Conservation (phyloP, 129 eudicot genomes). For the Escallonia herrerae region DNA sequence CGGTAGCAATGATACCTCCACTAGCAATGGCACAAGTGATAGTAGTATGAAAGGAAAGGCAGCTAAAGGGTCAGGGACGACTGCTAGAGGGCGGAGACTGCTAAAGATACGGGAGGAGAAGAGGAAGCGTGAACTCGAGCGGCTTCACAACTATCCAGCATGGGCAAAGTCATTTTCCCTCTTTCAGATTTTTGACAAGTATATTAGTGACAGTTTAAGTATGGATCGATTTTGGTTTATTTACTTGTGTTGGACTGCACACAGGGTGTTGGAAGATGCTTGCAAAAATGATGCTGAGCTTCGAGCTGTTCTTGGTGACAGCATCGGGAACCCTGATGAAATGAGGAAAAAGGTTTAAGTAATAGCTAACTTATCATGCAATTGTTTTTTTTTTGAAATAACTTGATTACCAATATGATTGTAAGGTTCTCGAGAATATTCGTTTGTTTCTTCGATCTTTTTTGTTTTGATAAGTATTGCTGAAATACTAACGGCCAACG, state of each 20-base stretch:
- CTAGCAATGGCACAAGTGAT: constrained; percentile 1
- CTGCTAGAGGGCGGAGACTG: constrained; percentile 84
- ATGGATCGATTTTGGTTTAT: background rate
- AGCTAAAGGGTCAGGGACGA: constrained; percentile 80
- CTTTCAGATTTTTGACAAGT: background rate
- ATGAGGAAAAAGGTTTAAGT: constrained; percentile 61
- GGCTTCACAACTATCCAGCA: constrained; percentile 67
- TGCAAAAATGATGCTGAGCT: constrained; percentile 72
- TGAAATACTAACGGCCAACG: no score
- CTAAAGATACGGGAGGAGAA: constrained; percentile 78
- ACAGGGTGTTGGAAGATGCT: constrained; percentile 91
- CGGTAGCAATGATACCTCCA: background rate
- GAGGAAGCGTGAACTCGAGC: constrained; percentile 68
- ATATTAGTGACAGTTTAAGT: background rate
- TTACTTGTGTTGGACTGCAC: constrained; percentile 8
- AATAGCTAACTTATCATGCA: no score
- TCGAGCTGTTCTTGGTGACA: constrained; percentile 85
- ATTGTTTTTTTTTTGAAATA: no score
- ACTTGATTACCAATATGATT: no score
- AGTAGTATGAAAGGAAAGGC: constrained; percentile 9
- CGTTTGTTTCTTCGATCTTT: no score
- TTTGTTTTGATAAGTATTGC: no score
- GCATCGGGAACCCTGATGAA: constrained; percentile 84
- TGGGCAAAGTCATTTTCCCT: constrained; percentile 70
- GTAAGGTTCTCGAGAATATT: no score